Evolutionary conservation across 805 yeast genomes (phyloP).

Genomic region (Lachancea sp.): DNA sequence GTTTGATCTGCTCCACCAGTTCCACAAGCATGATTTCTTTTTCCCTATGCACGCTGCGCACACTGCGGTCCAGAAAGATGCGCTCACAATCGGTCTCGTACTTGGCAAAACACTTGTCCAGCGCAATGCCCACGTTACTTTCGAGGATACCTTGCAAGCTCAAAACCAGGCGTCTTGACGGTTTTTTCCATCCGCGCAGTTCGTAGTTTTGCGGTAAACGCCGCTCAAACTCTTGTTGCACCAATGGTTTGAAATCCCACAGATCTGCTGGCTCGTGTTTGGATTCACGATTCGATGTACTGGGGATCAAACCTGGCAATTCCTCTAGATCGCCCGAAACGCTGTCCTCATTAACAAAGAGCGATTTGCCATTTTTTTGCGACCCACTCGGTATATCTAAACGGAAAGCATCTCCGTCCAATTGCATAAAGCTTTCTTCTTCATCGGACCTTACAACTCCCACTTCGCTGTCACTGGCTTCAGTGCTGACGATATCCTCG

Average conservation of each 20-base stretch:
- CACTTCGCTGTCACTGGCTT: not conserved
- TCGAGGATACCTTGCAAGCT: constrained; percentile 21
- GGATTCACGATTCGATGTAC: no score
- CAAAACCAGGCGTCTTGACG: constrained; percentile 15
- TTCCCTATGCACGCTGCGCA: constrained; percentile 13
- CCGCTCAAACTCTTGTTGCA: constrained; percentile 17
- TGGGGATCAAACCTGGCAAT: no score
- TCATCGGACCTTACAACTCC: not conserved
- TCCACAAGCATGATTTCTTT: constrained; percentile 19
- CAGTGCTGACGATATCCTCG: not conserved
- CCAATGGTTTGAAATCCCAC: constrained; percentile 26
- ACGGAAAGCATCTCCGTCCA: constrained; percentile 9
- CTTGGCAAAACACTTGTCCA: constrained; percentile 21
- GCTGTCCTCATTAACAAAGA: constrained; percentile 8
- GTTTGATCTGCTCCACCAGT: constrained; percentile 20
- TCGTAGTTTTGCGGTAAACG: constrained; percentile 17
- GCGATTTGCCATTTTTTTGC: not conserved
- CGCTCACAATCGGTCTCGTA: constrained; percentile 18
- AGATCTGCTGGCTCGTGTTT: constrained; percentile 6
- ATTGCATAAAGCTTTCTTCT: constrained; percentile 7
- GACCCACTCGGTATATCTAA: not conserved
- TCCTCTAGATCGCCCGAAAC: no score
- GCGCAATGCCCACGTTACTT: constrained; percentile 19
- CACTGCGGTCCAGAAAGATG: constrained; percentile 11
- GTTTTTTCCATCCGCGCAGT: constrained; percentile 22